Base-by-base conservation (phyloP, 1,139 yeast genomes). In the Meyerozyma elateridarum region DNA sequence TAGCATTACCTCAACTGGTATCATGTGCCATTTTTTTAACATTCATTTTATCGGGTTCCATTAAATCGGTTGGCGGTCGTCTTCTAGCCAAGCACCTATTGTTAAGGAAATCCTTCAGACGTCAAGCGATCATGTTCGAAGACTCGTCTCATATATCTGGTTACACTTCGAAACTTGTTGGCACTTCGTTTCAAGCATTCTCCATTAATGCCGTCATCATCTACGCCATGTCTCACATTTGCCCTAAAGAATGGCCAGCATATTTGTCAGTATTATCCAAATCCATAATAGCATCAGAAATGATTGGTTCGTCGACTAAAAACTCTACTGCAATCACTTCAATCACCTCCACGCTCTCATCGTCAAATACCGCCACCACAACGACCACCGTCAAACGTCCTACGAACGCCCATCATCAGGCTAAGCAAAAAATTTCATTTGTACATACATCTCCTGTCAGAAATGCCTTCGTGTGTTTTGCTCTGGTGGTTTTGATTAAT, bases 211-310 rank as follows among this genome's bases (percentile, higher is more conserved):
- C 61, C 3, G 34, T 55, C 8, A 40, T 67, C 2, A 58, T 62
- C 34, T 42, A 52, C n/a, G 31, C 54, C 3, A 44, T 69, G 30
- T 49, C 58, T 31, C 38, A 53, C 21, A 35, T 61, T 2, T 50
- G 61, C 16, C 71, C 70, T 19, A 49, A 48, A 14, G 51, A 53
- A 13, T 46, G 61, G 33, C 52, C 66, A 31, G 61, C 61, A 29
- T 68, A 68, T 44, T 46, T 70, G 17, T 61, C 64, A 16, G 45
- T 72, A 9, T 54, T 74, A 33, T 68, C 78, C 8, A 71, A 72
- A 42, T 64, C 77, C 3, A 61, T 73, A 19, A 53, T 74, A n/a
- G 67, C 79, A 1, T 59, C 73, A 26, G 73, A 67, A 32, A 47
- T 74, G 30, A 65, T 73, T 9, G 77, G 79, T 2, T 51, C 70